These are phyloP conservation scores for Fragaria nilgerrensis DNA, from an alignment of 306 rosid genomes.

Conservation along the genomic window DNA sequence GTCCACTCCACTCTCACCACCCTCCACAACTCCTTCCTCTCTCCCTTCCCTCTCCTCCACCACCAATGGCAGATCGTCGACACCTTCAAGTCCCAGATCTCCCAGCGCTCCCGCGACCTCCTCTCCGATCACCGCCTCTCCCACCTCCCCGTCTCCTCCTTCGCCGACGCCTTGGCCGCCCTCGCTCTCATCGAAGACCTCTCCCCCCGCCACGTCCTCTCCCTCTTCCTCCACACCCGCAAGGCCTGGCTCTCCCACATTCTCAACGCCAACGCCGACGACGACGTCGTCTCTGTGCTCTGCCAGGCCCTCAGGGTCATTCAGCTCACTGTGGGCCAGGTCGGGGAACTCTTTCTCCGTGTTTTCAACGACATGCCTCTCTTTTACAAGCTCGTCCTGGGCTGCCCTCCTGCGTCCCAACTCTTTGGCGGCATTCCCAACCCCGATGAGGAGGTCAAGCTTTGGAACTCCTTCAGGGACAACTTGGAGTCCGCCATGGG, in stretches of 20 bases:
- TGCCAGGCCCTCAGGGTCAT: conserved; percentile 79
- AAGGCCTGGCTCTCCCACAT: conserved; percentile 70
- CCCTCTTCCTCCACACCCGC: conserved; percentile 75
- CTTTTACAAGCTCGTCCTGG: conserved; percentile 71
- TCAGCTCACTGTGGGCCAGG: conserved; percentile 92
- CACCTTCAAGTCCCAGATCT: conserved; percentile 87
- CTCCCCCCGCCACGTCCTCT: conserved; percentile 56
- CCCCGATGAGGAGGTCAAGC: conserved; percentile 95
- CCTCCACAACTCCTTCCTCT: conserved; percentile 44
- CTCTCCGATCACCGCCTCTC: conserved; percentile 43
- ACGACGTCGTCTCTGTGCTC: conserved; percentile 63
- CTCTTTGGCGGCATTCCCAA: conserved; percentile 94
- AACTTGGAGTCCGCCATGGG: conserved; percentile 63
- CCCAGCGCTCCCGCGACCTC: conserved; percentile 86
- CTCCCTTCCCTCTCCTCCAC: conserved; percentile 81
- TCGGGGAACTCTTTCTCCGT: conserved; percentile 86
- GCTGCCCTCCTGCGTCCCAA: conserved; percentile 84
- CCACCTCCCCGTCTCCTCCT: conserved; percentile 40
- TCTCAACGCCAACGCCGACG: conserved; percentile 41
- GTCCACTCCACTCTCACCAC: conserved; percentile 41
- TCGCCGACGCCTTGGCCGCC: conserved; percentile 88
- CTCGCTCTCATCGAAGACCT: conserved; percentile 77
- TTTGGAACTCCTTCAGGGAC: conserved; percentile 86
- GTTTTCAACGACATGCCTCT: conserved; percentile 90
- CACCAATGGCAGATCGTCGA: conserved; percentile 99